These are phyloP conservation scores for Globomyces pollinis-pini DNA, from an alignment of 192 early-diverging fungal species.

Conservation along the genomic window DNA sequence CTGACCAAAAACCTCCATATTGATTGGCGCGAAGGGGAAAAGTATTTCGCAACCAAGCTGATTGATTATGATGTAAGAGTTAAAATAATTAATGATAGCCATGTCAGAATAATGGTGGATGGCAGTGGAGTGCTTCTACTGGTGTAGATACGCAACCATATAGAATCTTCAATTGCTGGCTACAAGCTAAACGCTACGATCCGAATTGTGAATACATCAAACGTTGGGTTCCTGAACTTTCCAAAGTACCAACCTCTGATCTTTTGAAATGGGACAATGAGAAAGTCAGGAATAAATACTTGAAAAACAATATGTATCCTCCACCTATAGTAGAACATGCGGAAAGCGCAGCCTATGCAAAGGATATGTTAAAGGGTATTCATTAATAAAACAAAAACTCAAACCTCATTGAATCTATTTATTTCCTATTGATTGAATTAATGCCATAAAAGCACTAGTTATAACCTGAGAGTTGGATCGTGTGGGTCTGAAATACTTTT, in stretches of 20 bases:
- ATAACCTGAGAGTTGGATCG: too few relatives aligned
- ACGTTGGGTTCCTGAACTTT: slow-evolving; percentile 57
- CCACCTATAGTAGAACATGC: slow-evolving; percentile 60
- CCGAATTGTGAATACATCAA: slow-evolving; percentile 47
- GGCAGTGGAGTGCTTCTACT: slow-evolving; percentile 42
- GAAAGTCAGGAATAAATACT: background rate
- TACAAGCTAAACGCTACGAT: slow-evolving; percentile 51
- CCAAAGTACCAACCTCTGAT: slow-evolving; percentile 25
- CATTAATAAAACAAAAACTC: too few relatives aligned
- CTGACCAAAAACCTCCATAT: slow-evolving; percentile 42
- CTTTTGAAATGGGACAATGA: slow-evolving; percentile 43
- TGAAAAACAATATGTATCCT: slow-evolving; percentile 36
- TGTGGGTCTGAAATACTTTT: too few relatives aligned
- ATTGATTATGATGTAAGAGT: slow-evolving; percentile 64
- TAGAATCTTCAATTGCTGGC: slow-evolving; percentile 54
- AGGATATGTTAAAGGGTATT: slow-evolving; percentile 2
- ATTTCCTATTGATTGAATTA: too few relatives aligned
- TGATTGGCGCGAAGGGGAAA: slow-evolving; percentile 67
- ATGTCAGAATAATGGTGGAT: slow-evolving; percentile 41
- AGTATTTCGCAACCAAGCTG: slow-evolving; percentile 52
- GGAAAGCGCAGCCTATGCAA: background rate
- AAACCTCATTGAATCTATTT: too few relatives aligned
- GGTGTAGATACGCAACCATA: slow-evolving; percentile 65
- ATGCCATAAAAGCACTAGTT: too few relatives aligned
- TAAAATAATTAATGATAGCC: slow-evolving; percentile 68